Percentiles rank a stretch among this genome's conserved stretches.
Conservation (phyloP, 192 early-diverging fungal genomes). For the Entophlyctis luteolus region DNA sequence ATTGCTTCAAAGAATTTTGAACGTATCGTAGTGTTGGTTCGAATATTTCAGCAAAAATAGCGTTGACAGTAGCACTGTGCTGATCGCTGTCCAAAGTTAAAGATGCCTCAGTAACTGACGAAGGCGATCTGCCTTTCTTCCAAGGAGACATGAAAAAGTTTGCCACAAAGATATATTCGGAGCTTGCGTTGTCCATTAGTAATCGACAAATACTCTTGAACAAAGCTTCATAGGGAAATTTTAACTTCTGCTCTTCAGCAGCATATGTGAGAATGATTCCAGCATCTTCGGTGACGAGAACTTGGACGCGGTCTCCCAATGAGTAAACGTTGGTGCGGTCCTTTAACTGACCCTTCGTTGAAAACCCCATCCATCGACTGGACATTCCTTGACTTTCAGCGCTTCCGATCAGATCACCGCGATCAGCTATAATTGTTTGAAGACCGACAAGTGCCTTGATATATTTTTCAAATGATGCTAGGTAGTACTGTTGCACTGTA, state of each 20-base stretch:
- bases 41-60: constrained; percentile 84
- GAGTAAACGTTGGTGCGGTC: constrained; percentile 82
- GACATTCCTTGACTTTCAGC: constrained; percentile 57
- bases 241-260: constrained; percentile 68
- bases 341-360: constrained; percentile 62
- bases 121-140: constrained; percentile 36
- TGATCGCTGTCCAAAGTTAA: constrained; percentile 16
- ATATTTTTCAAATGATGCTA: constrained; percentile 88
- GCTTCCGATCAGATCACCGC: constrained; percentile 76
- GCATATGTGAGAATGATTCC: constrained; percentile 80
- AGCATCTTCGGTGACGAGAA: constrained; percentile 70
- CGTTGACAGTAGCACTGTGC: constrained; percentile 10
- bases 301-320: constrained; percentile 77
- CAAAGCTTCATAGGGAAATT: constrained; percentile 83
- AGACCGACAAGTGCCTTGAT: constrained; percentile 68
- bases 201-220: constrained; percentile 90
- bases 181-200: constrained; percentile 88
- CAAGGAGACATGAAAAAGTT: constrained; percentile 83
- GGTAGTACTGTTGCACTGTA: constrained; percentile 80
- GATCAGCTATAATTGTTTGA: constrained; percentile 75
- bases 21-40: constrained; percentile 75
- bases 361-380: constrained; percentile 20
- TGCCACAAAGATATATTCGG: constrained; percentile 87
- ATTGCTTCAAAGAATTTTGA: constrained; percentile 59
- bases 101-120: background rate